These are phyloP conservation scores for Botrytis cinerea DNA, from an alignment of 2,329 filamentous ascomycete species.

Conservation along the genomic window DNA sequence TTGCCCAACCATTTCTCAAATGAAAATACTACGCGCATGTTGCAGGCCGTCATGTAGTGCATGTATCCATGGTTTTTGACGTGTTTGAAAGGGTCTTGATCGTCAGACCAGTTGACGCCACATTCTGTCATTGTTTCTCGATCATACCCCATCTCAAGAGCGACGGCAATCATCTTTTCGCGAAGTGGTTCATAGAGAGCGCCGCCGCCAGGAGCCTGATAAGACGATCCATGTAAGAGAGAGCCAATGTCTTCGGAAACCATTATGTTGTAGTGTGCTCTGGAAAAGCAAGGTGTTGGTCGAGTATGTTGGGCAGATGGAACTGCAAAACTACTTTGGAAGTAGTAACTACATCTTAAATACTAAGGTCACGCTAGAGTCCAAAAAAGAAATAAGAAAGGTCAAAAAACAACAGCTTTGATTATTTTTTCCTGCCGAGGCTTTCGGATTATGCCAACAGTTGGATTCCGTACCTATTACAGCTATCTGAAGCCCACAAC, in stretches of 20 bases:
- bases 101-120: neutral
- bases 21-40: neutral
- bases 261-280: too few species aligned
- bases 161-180: neutral
- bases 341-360: too few species aligned
- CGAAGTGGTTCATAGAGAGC: conserved; percentile 6
- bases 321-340: too few species aligned
- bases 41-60: neutral
- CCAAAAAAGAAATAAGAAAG: too few species aligned
- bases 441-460: too few species aligned
- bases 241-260: neutral
- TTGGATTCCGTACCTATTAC: too few species aligned
- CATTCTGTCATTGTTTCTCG: conserved; percentile 2
- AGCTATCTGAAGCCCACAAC: too few species aligned
- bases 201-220: conserved; percentile 6
- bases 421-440: too few species aligned
- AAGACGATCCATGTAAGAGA: conserved; percentile 7
- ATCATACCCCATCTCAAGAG: conserved; percentile 15
- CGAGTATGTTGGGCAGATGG: too few species aligned
- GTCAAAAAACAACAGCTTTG: too few species aligned
- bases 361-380: too few species aligned
- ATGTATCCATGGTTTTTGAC: conserved; percentile 5
- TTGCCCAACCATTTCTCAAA: neutral
- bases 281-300: too few species aligned
- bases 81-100: conserved; percentile 11